Base-by-base conservation (phyloP, 805 yeast genomes). In the Diddensiella transvaalensis region DNA sequence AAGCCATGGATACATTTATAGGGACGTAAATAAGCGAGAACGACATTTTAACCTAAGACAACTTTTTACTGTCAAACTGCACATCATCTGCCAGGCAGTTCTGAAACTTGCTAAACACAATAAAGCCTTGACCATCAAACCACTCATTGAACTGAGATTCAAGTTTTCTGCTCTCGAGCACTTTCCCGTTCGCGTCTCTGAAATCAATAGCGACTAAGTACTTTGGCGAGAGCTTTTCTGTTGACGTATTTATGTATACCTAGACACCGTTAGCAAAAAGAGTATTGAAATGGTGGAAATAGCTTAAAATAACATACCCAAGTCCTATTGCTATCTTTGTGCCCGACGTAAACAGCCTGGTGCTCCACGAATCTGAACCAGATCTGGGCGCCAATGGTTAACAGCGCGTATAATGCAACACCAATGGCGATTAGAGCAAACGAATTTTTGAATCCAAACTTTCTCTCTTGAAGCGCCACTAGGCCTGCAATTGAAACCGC, bases 401-500 rank as follows among this genome's bases (percentile, higher is more conserved):
- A 47, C n/a, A 60, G 32, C n/a, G 58, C 54, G 45, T 62, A 66
- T 2, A 52, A n/a, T 6, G 49, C 44, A 3, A 64, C 64, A 1
- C 67, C 69, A 32, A 50, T 37, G n/a, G 54, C 54, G 8, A 66
- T 63, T 33, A 40, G 43, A 33, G 48, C 17, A 45, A 54, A 57
- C 13, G 62, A 64, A 10, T 51, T 44, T 18, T 52, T 53, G 49
- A 66, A 66, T 6, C 70, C 71, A n/a, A 51, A 46, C 17, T 49
- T 48, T 48, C 57, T 59, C 51, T 67, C 71, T 29, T 51, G 51
- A 30, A 40, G 48, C 36, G 56, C 58, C 17, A 59, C 61, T 3
- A 47, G 48, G 3, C 57, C 69, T 10, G 68, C 63, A n/a, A 65
- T 53, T 3, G 56, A 40, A 4, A 65, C 60, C 1, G 67, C 48